These are phyloP conservation scores for Raffaelea deltoideospora DNA, from an alignment of 2,329 filamentous ascomycete species.

Conservation along the genomic window DNA sequence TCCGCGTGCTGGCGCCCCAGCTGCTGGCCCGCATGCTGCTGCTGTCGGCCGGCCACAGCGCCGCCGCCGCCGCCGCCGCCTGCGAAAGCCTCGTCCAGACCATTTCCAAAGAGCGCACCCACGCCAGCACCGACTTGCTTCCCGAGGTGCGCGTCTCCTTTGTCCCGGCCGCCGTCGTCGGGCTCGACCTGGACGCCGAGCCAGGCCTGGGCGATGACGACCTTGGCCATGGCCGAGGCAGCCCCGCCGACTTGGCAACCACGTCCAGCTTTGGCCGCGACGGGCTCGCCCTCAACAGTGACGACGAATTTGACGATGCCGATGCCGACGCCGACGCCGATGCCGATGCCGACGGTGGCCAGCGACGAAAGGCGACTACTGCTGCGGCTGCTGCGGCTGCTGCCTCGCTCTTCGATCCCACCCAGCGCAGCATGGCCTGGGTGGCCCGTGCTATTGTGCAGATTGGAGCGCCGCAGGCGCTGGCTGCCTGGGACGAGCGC, in stretches of 20 bases:
- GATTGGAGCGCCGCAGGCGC: slow-evolving; percentile 47
- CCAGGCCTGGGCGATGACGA: no score
- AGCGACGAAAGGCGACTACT: slow-evolving; percentile 17
- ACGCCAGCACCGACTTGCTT: slow-evolving; percentile 59
- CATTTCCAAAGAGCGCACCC: slow-evolving; percentile 52
- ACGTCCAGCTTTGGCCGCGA: slow-evolving; percentile 31
- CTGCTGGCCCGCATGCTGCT: slow-evolving; percentile 47
- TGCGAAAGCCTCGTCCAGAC: slow-evolving; percentile 37
- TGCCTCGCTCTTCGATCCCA: slow-evolving; percentile 41
- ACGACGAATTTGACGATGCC: slow-evolving; percentile 38
- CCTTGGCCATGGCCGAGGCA: no score
- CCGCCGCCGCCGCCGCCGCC: slow-evolving; percentile 6
- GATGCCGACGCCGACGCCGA: slow-evolving; percentile 11
- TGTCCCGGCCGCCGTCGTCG: slow-evolving; percentile 60
- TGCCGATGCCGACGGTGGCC: slow-evolving; percentile 12
- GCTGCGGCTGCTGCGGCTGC: neutral
- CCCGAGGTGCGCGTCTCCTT: slow-evolving; percentile 69
- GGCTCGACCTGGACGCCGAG: slow-evolving; percentile 60
- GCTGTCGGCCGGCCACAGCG: slow-evolving; percentile 1
- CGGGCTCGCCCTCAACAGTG: slow-evolving; percentile 46
- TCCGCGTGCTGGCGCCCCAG: slow-evolving; percentile 63
- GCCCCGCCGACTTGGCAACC: no score
- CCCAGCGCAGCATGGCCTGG: slow-evolving; percentile 51
- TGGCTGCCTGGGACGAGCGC: slow-evolving; percentile 46
- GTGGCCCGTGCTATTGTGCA: slow-evolving; percentile 48